Evolutionary conservation across 2,329 filamentous ascomycete genomes (phyloP), one percentile per base, ranked within the genome.

Genomic region (Aspergillus sp.): DNA sequence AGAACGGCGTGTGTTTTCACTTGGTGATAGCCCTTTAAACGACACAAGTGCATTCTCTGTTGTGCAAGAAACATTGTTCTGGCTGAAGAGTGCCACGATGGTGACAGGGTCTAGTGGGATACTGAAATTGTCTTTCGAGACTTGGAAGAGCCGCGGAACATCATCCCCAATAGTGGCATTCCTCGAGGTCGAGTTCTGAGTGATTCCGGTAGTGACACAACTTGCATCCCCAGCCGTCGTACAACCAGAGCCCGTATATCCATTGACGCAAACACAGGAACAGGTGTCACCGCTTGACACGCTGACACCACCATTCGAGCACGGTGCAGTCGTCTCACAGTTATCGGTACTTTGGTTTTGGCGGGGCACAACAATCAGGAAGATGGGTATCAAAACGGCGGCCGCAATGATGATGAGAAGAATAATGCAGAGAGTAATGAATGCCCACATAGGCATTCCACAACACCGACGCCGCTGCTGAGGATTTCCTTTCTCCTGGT

Each of bases 31-130:
- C 59, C 87, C 88, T 64, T 90, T 84, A 72, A 97, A 96, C 0
- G 90, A 91, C 15, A 98, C 88, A 4, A 99, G 81, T 0, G 91
- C 88, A 67, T 98, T 98, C 72, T 97, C 89, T 0, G 88, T 86
- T 8, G 86, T 85, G 73, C 95, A 99, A 54, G 89, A 92, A 15
- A 96, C 79, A 62, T 89, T 89, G 33, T 83, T 84, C 5, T 82
- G 77, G 67, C 89, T 93, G 73, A 98, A 90, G 48, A 91, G 84
- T 1, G 87, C 86, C 55, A 96, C 77, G 51, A 98, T 84, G 7
- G 82, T 82, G 1, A 84, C 84, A 4, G 84, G 81, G 45, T 89
- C 85, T 1, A 99, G 82, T 0, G 90, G 84, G 46, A 99, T 84
- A 3, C 86, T 87, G 75, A 90, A 98, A 64, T 90, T 89, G 20